A percentile compares a stretch with the other conserved stretches of the same genome.
phyloP scores from a whole-genome alignment of 2,329 filamentous ascomycete species.

The Calcarisporium arbuscula region DNA sequence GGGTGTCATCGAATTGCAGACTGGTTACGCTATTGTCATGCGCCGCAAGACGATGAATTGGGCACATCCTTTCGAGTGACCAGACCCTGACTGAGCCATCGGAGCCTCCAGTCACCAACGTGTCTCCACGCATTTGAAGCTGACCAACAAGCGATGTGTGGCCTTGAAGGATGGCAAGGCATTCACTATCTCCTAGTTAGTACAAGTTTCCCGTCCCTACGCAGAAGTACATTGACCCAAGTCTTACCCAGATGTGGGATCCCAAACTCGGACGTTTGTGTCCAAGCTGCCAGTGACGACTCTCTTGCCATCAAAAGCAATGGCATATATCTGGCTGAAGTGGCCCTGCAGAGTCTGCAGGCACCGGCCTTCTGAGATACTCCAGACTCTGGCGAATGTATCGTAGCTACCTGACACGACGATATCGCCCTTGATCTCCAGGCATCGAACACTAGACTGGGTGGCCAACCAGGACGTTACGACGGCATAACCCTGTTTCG shows the following conservation, averaged over 20 bases:
- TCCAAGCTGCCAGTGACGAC: conserved; percentile 95
- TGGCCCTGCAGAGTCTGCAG: conserved; percentile 85
- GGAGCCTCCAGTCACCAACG: conserved; percentile 89
- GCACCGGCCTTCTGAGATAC: conserved; percentile 90
- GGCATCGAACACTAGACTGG: conserved; percentile 90
- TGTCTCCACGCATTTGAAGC: conserved; percentile 90
- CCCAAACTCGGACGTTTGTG: conserved; percentile 96
- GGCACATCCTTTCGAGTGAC: conserved; percentile 84
- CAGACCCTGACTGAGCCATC: conserved; percentile 95
- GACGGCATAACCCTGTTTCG: conserved; percentile 78
- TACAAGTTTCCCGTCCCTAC: conserved; percentile 9
- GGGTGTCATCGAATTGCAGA: conserved; percentile 90
- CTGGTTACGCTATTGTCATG: conserved; percentile 99
- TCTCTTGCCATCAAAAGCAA: conserved; percentile 89
- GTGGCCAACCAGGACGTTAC: conserved; percentile 87
- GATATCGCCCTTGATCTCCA: conserved; percentile 93
- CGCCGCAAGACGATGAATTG: conserved; percentile 89
- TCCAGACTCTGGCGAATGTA: conserved; percentile 95
- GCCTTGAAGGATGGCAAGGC: conserved; percentile 87
- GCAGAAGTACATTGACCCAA: not conserved
- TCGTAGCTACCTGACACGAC: conserved; percentile 99
- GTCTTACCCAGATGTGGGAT: conserved; percentile 74
- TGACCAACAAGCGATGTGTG: conserved; percentile 97
- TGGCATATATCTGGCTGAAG: conserved; percentile 98
- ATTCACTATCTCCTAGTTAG: conserved; percentile 49